Evolutionary conservation across 2,329 filamentous ascomycete species (phyloP).

Genomic region (Ophiostoma piceae): DNA sequence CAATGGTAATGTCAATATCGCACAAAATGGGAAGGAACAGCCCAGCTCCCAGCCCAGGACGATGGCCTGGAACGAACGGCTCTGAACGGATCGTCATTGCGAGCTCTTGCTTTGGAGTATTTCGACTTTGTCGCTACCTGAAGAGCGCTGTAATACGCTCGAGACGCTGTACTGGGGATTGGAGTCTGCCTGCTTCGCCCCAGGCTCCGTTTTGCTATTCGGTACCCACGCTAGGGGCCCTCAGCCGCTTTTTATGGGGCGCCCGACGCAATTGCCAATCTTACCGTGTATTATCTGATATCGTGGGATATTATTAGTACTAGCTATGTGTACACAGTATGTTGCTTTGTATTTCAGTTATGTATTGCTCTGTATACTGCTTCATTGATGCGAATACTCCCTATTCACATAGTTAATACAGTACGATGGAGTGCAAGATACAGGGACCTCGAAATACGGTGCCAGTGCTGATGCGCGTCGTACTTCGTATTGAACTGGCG

Average conservation of each 20-base stretch:
- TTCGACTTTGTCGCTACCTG: neutral
- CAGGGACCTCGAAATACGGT: neutral
- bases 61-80: slow-evolving; percentile 10
- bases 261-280: slow-evolving; percentile 8
- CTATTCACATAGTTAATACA: no score
- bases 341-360: no score
- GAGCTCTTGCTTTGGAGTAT: slow-evolving; percentile 3
- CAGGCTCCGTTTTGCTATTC: slow-evolving; percentile 20
- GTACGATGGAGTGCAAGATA: neutral
- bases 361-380: no score
- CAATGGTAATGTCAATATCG: no score
- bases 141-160: neutral
- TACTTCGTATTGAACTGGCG: neutral
- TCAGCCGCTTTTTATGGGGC: slow-evolving; percentile 25
- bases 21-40: neutral
- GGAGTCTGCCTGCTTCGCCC: slow-evolving; percentile 16
- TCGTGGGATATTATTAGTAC: neutral
- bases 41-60: neutral
- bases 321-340: no score
- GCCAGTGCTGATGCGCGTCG: neutral
- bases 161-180: no score
- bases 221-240: slow-evolving; percentile 16
- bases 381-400: no score
- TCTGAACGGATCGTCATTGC: neutral
- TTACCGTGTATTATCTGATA: slow-evolving; percentile 1